These are phyloP conservation scores for Ambrosia trifida DNA, from an alignment of 129 eudicot genomes.

Conservation along the genomic window DNA sequence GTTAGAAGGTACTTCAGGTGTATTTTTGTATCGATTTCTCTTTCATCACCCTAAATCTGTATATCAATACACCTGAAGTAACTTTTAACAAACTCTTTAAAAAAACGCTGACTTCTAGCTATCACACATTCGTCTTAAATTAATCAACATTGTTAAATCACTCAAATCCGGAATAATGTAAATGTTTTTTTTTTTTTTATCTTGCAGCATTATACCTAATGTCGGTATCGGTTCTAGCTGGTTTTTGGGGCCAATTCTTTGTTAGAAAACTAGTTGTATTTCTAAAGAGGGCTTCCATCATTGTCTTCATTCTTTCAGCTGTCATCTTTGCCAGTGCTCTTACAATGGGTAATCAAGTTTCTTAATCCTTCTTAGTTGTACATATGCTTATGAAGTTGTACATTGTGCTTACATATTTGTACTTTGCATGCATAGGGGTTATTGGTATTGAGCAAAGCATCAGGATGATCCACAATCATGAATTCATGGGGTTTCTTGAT, in stretches of 20 bases:
- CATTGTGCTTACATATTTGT: not conserved
- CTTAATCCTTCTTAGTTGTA: not conserved
- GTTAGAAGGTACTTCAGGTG: too few relatives aligned
- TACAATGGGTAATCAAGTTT: slow-evolving; percentile 66
- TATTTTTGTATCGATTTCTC: too few relatives aligned
- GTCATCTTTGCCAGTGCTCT: slow-evolving; percentile 91
- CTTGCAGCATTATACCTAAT: slow-evolving; percentile 81
- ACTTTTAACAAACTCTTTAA: too few relatives aligned
- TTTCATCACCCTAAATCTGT: too few relatives aligned
- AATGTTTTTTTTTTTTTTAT: not conserved
- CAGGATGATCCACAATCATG: slow-evolving; percentile 72
- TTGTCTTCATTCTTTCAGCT: slow-evolving; percentile 83
- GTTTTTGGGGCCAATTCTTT: slow-evolving; percentile 85
- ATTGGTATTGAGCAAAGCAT: slow-evolving; percentile 71
- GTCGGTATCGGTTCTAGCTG: slow-evolving; percentile 69
- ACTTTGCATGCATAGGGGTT: slow-evolving; percentile 51
- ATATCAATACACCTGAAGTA: too few relatives aligned
- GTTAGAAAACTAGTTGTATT: slow-evolving; percentile 65
- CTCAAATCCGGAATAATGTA: not conserved
- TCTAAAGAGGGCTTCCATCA: slow-evolving; percentile 70
- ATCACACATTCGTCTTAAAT: not conserved
- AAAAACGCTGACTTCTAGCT: too few relatives aligned
- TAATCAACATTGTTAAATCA: not conserved
- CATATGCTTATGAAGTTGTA: not conserved
- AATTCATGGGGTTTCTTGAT: slow-evolving; percentile 87